These are phyloP conservation scores for Clitopilus passeckerianus DNA, from an alignment of 768 basidiomycete species.

Conservation along the genomic window DNA sequence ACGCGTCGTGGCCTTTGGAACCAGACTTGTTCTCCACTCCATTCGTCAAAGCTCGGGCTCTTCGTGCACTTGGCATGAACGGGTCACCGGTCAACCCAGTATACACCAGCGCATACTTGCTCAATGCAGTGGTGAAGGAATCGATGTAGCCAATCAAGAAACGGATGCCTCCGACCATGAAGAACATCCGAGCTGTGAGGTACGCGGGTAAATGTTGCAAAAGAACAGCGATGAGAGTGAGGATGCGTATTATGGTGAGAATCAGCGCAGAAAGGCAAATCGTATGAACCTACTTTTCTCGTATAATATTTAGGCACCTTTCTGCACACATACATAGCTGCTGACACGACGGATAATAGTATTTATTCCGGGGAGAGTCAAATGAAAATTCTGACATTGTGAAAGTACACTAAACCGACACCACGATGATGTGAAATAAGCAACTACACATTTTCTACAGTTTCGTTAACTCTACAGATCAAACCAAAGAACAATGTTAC, in stretches of 20 bases:
- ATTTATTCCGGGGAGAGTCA: too few relatives aligned
- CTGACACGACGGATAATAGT: too few relatives aligned
- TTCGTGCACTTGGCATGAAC: constrained; percentile 52
- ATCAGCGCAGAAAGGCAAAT: constrained; percentile 74
- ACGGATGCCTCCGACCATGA: constrained; percentile 40
- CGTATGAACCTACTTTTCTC: constrained; percentile 23
- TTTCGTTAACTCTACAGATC: background rate
- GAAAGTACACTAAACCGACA: too few relatives aligned
- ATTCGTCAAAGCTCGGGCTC: constrained; percentile 41
- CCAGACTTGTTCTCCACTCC: constrained; percentile 23
- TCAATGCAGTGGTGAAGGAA: constrained; percentile 51
- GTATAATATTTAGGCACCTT: too few relatives aligned
- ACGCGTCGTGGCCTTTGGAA: too few relatives aligned
- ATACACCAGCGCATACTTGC: constrained; percentile 14
- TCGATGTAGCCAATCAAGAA: constrained; percentile 49
- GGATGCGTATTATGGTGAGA: constrained; percentile 62
- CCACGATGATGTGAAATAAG: background rate
- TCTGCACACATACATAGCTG: too few relatives aligned
- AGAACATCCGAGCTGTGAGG: constrained; percentile 39
- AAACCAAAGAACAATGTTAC: background rate
- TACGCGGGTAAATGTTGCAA: constrained; percentile 53
- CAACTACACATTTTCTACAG: background rate
- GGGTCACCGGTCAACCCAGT: constrained; percentile 49
- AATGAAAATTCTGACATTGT: too few relatives aligned
- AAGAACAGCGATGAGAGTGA: constrained; percentile 43